Evolutionary conservation across 2,329 filamentous ascomycete species (phyloP).

Genomic region (Talaromyces verruculosus): DNA sequence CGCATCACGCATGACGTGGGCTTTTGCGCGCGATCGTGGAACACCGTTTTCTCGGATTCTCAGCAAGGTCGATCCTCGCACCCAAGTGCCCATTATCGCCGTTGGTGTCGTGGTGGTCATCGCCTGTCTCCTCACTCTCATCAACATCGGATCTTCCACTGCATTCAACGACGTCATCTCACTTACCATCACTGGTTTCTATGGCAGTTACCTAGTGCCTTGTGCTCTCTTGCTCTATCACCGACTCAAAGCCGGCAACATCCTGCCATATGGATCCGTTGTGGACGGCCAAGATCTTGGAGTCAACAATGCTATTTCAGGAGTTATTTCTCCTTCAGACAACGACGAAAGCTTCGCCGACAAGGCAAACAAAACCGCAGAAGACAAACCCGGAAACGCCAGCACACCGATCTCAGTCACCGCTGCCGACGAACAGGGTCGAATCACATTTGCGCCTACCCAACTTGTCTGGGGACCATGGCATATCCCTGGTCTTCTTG

Average conservation of each 20-base stretch:
- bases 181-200: conserved; percentile 42
- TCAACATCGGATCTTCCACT: conserved; percentile 53
- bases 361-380: conserved; percentile 3
- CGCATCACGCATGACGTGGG: conserved; percentile 52
- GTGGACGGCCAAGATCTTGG: conserved; percentile 27
- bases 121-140: conserved; percentile 49
- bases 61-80: conserved; percentile 17
- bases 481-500: conserved; percentile 52
- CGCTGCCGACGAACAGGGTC: conserved; percentile 13
- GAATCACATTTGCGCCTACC: conserved; percentile 29
- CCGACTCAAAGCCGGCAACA: conserved; percentile 34
- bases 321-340: background rate
- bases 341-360: background rate
- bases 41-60: conserved; percentile 40
- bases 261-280: conserved; percentile 40
- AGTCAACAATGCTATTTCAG: background rate
- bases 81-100: conserved; percentile 30
- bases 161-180: conserved; percentile 49
- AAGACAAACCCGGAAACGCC: background rate
- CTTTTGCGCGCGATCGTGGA: conserved; percentile 50
- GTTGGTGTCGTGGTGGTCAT: conserved; percentile 49
- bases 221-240: conserved; percentile 36
- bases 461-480: conserved; percentile 57
- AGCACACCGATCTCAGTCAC: background rate
- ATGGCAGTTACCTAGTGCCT: conserved; percentile 38